Percentiles rank a stretch among this genome's conserved stretches.
Conservation (phyloP, 306 rosid genomes). For the Prunus mume region DNA sequence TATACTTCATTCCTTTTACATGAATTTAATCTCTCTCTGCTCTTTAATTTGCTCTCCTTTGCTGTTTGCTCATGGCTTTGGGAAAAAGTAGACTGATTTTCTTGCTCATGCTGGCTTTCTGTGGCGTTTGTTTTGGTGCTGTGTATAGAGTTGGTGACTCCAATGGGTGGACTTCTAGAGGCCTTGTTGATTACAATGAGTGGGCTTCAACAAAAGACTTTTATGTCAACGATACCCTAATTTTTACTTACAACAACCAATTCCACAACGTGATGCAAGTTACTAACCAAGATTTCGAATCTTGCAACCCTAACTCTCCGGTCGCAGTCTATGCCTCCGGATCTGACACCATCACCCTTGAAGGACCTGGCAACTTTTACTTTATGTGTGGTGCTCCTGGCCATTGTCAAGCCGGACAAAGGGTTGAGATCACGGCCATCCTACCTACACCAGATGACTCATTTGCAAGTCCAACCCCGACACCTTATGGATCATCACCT, state of each 20-base stretch:
- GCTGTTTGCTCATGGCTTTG: conserved; percentile 1
- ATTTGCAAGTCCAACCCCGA: not conserved
- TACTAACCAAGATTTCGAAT: not conserved
- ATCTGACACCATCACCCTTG: conserved; percentile 11
- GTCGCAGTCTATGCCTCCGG: conserved; percentile 13
- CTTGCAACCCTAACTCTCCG: conserved; percentile 24
- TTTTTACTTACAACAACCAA: conserved; percentile 19
- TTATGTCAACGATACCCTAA: conserved; percentile 29
- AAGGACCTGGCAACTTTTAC: conserved; percentile 20
- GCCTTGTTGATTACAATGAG: conserved; percentile 19
- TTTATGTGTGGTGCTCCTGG: conserved; percentile 24
- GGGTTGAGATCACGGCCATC: not conserved
- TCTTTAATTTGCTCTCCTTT: not conserved
- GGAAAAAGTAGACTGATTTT: not conserved
- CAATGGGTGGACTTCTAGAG: conserved; percentile 26
- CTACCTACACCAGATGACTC: not conserved
- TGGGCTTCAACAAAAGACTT: conserved; percentile 35
- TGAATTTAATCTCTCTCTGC: not conserved
- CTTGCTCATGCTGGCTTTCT: not conserved
- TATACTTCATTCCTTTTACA: too few relatives aligned
- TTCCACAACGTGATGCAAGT: conserved; percentile 27
- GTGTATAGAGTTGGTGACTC: conserved; percentile 36
- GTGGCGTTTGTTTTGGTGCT: not conserved
- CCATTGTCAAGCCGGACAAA: conserved; percentile 29
- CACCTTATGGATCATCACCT: not conserved